phyloP scores from a whole-genome alignment of 805 yeast species.

The Saccharomycopsis capsularis region DNA sequence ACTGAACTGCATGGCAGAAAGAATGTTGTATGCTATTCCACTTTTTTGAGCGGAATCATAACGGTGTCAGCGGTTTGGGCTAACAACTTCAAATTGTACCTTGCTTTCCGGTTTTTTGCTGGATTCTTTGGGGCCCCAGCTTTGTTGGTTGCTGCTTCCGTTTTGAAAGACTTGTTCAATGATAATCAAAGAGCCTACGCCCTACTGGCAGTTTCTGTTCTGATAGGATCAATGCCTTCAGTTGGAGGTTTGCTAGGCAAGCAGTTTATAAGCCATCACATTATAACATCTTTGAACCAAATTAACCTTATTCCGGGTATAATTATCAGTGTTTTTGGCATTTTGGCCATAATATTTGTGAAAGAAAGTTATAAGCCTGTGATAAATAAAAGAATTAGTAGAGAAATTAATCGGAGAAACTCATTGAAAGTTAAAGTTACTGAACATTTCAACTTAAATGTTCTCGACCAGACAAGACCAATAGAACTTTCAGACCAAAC shows the following conservation, averaged over 20 bases:
- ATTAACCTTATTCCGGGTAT: constrained; percentile 18
- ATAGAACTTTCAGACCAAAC: background rate
- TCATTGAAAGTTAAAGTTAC: constrained; percentile 4
- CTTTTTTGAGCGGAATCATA: constrained; percentile 11
- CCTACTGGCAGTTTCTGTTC: constrained; percentile 6
- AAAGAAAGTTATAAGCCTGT: constrained; percentile 18
- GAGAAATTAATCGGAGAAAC: constrained; percentile 7
- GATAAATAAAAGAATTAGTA: constrained; percentile 9
- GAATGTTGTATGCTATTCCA: constrained; percentile 14
- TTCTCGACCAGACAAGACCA: background rate
- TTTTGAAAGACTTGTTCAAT: constrained; percentile 12
- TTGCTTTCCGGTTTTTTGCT: constrained; percentile 7
- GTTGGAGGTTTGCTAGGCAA: constrained; percentile 11
- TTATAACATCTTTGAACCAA: constrained; percentile 1
- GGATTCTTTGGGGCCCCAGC: constrained; percentile 19
- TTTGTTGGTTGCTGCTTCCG: constrained; percentile 14
- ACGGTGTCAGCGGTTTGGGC: background rate
- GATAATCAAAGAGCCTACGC: constrained; percentile 12
- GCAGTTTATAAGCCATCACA: background rate
- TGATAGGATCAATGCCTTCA: constrained; percentile 13
- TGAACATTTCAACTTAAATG: background rate
- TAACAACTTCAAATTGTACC: constrained; percentile 1
- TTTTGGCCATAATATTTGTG: constrained; percentile 8
- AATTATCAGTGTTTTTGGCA: constrained; percentile 6
- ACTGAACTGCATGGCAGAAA: constrained; percentile 18